Base-by-base conservation (phyloP, 2,329 filamentous ascomycete genomes). In the Lizonia empirigonia region DNA sequence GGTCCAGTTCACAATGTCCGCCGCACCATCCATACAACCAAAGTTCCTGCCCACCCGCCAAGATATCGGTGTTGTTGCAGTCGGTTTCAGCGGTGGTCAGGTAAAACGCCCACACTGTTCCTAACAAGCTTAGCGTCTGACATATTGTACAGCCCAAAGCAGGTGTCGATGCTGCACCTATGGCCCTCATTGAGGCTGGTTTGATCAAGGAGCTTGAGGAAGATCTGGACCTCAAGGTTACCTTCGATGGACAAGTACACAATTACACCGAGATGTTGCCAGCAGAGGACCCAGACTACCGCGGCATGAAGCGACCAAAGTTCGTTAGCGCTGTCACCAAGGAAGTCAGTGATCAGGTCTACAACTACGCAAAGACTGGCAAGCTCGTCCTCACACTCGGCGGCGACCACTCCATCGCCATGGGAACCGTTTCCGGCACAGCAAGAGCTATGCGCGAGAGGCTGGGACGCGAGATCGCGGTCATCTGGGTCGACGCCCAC, bases 401-500 rank as follows among this genome's bases (percentile, higher is more conserved):
- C 49, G 94, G 94, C 45, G 94, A 99, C 77, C 94, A 99, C 80
- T 91, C 87, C 59, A 95, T 99, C 70, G 94, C 94, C 57, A 95
- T 99, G 64, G 94, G 94, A 57, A 96, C 91, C 38, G 85, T 99
- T 63, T 88, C 88, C 22, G 94, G 94, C 32, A 90, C 88, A 1
- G 90, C 92, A 27, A 90, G 88, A 77, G 94, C 93, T 0, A 87
- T 90, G 32, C 85, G 90, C 51, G 92, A 99, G 80, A 80, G 93
- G 15, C 78, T 96, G 52, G 85, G 80, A 35, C 82, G 88, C 48
- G 93, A 97, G 65, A 86, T 97, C 57, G 94, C 91, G 10, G 90
- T 99, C 50, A 95, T 99, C 73, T 99, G 94, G 94, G 94, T 99
- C 24, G 94, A 99, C 75, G 94, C 94, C 20, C 94, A 99, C 75